A percentile compares a stretch with the other conserved stretches of the same genome.
Evolutionary conservation across 192 early-diverging fungal species (phyloP).

Genomic region (Lunasporangiospora selenospora): DNA sequence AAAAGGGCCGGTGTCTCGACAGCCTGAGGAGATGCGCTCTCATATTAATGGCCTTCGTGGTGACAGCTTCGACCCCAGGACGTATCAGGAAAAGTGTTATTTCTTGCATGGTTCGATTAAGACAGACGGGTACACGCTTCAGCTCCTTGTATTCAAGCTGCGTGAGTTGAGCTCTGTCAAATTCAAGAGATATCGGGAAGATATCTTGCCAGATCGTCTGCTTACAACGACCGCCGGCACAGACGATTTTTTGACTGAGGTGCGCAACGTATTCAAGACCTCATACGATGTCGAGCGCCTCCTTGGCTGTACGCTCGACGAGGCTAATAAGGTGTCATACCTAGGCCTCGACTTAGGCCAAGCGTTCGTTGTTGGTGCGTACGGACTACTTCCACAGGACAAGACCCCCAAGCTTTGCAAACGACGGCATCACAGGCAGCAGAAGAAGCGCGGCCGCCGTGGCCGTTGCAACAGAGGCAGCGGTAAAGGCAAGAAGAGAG

Average conservation of each 20-base stretch:
- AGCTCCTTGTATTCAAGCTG: conserved; percentile 13
- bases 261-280: conserved; percentile 17
- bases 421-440: background rate
- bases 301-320: conserved; percentile 5
- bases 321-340: background rate
- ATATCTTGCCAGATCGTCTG: conserved; percentile 8
- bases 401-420: conserved; percentile 16
- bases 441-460: conserved; percentile 13
- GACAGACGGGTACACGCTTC: conserved; percentile 13
- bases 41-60: conserved; percentile 13
- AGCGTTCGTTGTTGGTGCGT: conserved; percentile 5
- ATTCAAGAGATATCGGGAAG: conserved; percentile 13
- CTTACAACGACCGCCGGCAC: conserved; percentile 17
- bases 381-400: conserved; percentile 4
- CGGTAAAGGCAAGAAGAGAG: conserved; percentile 7
- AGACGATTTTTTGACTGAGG: conserved; percentile 9
- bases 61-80: conserved; percentile 8
- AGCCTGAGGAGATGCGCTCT: conserved; percentile 1
- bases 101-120: conserved; percentile 16
- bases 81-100: conserved; percentile 22
- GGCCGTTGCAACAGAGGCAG: conserved; percentile 12
- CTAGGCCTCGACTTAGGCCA: conserved; percentile 11
- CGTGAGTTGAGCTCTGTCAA: conserved; percentile 15
- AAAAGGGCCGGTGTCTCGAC: background rate
- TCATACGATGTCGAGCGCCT: conserved; percentile 5